A percentile compares a stretch with the other conserved stretches of the same genome.
These are phyloP conservation scores for Xylariaceae sp. DNA, from an alignment of 2,329 filamentous ascomycete genomes.

Conservation along the genomic window DNA sequence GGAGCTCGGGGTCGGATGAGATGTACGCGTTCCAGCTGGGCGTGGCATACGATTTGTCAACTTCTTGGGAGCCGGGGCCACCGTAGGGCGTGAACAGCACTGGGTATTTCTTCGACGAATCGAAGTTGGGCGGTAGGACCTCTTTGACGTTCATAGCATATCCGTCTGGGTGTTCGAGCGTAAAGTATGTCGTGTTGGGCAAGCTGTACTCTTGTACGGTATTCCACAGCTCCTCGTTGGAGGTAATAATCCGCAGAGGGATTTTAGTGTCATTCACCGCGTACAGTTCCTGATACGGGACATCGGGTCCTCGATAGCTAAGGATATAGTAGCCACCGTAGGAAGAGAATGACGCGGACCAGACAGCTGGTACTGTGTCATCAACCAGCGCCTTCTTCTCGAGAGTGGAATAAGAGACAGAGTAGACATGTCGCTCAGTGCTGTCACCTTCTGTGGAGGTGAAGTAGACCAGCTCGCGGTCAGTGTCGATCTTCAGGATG, in stretches of 20 bases:
- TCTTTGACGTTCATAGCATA: conserved; percentile 62
- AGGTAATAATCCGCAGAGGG: conserved; percentile 54
- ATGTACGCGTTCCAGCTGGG: conserved; percentile 61
- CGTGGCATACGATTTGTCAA: conserved; percentile 50
- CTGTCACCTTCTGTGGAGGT: conserved; percentile 61
- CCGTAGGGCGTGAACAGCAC: conserved; percentile 66
- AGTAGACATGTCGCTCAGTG: conserved; percentile 65
- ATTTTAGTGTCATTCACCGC: conserved; percentile 45
- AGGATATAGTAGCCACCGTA: conserved; percentile 62
- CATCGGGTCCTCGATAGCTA: conserved; percentile 59
- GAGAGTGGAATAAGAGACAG: conserved; percentile 53
- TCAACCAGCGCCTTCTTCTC: conserved; percentile 58
- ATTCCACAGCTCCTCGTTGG: conserved; percentile 53
- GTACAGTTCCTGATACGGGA: conserved; percentile 67
- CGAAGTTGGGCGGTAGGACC: conserved; percentile 60
- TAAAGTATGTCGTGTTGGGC: conserved; percentile 60
- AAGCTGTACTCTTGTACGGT: conserved; percentile 57
- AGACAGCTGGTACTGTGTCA: conserved; percentile 53
- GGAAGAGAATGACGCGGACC: conserved; percentile 62
- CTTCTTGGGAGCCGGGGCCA: conserved; percentile 60
- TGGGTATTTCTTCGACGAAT: conserved; percentile 59
- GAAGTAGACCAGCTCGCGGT: conserved; percentile 57
- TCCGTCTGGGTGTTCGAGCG: conserved; percentile 57
- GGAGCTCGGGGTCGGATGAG: conserved; percentile 61
- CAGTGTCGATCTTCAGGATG: conserved; percentile 56